Evolutionary conservation across 768 basidiomycete species (phyloP), one percentile per base, ranked within the genome.

Genomic region (Suillus tomentosus): DNA sequence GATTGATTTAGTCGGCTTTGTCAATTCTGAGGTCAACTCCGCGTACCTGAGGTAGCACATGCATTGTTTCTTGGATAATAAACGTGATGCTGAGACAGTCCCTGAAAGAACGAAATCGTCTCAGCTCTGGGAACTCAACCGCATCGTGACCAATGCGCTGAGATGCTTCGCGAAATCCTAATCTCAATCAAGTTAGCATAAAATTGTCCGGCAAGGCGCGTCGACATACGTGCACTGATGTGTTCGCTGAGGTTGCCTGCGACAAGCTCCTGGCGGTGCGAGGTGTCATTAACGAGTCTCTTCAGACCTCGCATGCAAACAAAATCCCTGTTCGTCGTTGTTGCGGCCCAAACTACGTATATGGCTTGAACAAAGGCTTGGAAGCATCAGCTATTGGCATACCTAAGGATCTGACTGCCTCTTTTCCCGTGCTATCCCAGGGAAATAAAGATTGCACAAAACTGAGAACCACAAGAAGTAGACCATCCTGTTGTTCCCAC

Each of bases 181-280:
- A 8, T 2, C 17, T 5, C 5, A 6, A 22, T 22, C 22, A 1
- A 50, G 2, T 50, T 13, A 50, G 13, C 13, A 24, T 50, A 14
- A 50, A 7, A 27, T n/a, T 31, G 37, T 4, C 19, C 9, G 6
- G 43, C 3, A 60, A 31, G 17, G 55, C 19, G 48, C 50, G 8
- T 45, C 22, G 6, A 62, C 84, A 68, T 71, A 90, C 90, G 77
- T 45, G 77, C 67, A 24, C 83, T 78, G 50, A 90, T 72, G 68
- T 84, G 84, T 39, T 79, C 79, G 68, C 79, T 76, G 61, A 92
- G 78, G 40, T 85, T 85, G 9, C 87, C 85, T 1, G 90, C 89
- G 6, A 91, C 87, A 42, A 92, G 77, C 73, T 94, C 91, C 67
- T 92, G 86, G 22, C 90, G 83, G 69, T 93, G 1, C 9, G 1